Evolutionary conservation across 192 early-diverging fungal species (phyloP).

Genomic region (Backusella australiensis): DNA sequence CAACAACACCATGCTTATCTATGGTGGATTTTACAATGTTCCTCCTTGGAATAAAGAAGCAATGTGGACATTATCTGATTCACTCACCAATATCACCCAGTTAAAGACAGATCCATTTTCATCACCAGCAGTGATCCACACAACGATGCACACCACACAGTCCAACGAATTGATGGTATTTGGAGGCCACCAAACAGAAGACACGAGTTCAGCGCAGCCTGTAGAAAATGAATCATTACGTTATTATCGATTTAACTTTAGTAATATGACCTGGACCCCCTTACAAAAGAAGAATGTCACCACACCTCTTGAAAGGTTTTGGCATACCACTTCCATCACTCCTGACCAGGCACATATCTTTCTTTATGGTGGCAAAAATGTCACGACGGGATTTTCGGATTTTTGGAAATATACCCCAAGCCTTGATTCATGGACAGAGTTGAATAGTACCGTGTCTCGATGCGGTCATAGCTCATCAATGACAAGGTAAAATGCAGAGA

Average conservation of each 20-base stretch:
- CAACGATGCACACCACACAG: background rate
- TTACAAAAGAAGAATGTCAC: slow-evolving; percentile 5
- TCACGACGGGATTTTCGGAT: background rate
- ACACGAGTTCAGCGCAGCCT: background rate
- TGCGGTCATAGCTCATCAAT: slow-evolving; percentile 19
- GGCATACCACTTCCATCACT: slow-evolving; percentile 15
- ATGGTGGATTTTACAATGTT: slow-evolving; percentile 19
- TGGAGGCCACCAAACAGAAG: slow-evolving; percentile 16
- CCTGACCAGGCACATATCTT: background rate
- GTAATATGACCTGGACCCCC: slow-evolving; percentile 6
- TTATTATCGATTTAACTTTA: slow-evolving; percentile 17
- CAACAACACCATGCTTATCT: slow-evolving; percentile 15
- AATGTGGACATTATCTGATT: slow-evolving; percentile 8
- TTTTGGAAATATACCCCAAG: slow-evolving; percentile 16
- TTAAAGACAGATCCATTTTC: slow-evolving; percentile 11
- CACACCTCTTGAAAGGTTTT: slow-evolving; percentile 17
- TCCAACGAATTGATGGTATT: background rate
- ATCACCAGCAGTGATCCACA: slow-evolving; percentile 12
- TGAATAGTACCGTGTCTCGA: background rate
- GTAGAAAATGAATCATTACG: background rate
- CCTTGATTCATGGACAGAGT: background rate
- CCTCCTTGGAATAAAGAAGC: slow-evolving; percentile 24
- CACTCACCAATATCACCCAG: slow-evolving; percentile 5
- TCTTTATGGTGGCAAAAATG: slow-evolving; percentile 20
- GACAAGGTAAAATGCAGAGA: slow-evolving; percentile 4